Conservation (phyloP, 2,329 filamentous ascomycete species). For the Colletotrichum sp. region DNA sequence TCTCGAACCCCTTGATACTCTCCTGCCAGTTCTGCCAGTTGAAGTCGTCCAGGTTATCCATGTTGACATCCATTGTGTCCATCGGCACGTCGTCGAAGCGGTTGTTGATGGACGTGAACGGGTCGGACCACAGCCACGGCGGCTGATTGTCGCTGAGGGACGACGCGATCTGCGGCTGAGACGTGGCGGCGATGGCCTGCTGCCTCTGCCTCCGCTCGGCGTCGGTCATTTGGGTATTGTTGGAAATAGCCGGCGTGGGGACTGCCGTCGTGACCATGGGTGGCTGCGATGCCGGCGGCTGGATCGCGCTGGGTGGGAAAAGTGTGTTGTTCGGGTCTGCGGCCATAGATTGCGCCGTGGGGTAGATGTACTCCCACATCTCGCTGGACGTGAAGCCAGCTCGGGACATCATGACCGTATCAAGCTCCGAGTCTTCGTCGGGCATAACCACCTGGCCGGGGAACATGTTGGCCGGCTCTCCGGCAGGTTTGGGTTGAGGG, state of each 20-base stretch:
- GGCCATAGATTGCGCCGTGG: conserved; percentile 11
- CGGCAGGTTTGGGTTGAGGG: not conserved
- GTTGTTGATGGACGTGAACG: conserved; percentile 32
- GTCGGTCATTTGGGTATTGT: conserved; percentile 9
- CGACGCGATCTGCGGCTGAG: conserved; percentile 22
- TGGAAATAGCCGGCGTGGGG: not conserved
- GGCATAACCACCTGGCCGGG: not conserved
- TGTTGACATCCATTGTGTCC: conserved; percentile 39
- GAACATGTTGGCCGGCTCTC: not conserved
- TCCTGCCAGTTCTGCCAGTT: conserved; percentile 56
- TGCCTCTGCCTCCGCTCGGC: conserved; percentile 22
- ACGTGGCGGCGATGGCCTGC: conserved; percentile 23
- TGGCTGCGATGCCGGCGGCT: not conserved
- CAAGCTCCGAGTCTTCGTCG: not conserved
- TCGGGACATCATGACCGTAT: conserved; percentile 20
- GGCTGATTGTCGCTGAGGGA: conserved; percentile 38
- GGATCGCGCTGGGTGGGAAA: not conserved
- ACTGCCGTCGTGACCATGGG: not conserved
- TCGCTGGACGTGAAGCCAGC: conserved; percentile 2
- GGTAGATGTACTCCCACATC: conserved; percentile 21
- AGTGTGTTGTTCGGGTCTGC: conserved; percentile 14
- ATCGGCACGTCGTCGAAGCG: conserved; percentile 29
- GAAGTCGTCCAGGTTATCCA: conserved; percentile 44
- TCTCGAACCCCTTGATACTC: conserved; percentile 43
- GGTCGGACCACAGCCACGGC: conserved; percentile 47